These are phyloP conservation scores for Skeletonema grethae DNA, from an alignment of 108 stramenopile species.

Conservation along the genomic window DNA sequence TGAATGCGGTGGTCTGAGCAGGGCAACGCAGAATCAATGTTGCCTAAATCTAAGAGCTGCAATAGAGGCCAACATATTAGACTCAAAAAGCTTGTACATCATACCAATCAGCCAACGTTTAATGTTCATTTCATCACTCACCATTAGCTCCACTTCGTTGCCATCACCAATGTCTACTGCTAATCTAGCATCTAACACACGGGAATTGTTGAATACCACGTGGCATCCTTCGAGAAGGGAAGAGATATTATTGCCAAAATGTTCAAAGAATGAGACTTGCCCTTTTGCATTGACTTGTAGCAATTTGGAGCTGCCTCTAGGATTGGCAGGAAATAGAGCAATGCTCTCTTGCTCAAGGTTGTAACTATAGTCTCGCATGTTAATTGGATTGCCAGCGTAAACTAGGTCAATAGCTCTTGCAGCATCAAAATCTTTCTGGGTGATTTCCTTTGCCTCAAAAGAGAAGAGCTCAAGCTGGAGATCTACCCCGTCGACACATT, in stretches of 20 bases:
- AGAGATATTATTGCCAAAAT: conserved; percentile 38
- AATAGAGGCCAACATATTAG: background rate
- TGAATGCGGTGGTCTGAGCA: conserved; percentile 8
- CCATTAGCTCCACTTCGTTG: conserved; percentile 45
- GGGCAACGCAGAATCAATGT: background rate
- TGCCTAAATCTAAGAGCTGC: background rate
- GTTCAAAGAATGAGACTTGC: conserved; percentile 28
- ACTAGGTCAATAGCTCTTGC: conserved; percentile 27
- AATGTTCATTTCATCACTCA: conserved; percentile 28
- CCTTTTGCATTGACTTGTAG: conserved; percentile 35
- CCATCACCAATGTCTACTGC: background rate
- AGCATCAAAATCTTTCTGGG: conserved; percentile 51
- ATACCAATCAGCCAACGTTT: background rate
- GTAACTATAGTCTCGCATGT: conserved; percentile 48
- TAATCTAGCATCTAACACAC: conserved; percentile 53
- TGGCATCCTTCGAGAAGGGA: conserved; percentile 21
- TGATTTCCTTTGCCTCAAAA: conserved; percentile 49
- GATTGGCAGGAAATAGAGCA: conserved; percentile 53
- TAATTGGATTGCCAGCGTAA: conserved; percentile 18
- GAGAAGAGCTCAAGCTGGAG: conserved; percentile 44
- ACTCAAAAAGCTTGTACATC: background rate
- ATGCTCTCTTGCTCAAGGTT: conserved; percentile 37
- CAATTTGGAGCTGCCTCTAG: conserved; percentile 47
- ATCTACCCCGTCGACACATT: conserved; percentile 50
- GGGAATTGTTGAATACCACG: conserved; percentile 53